Percentiles rank a stretch among this genome's conserved stretches.
These are phyloP conservation scores for Botryotinia globosa DNA, from an alignment of 2,329 filamentous ascomycete species.

Conservation along the genomic window DNA sequence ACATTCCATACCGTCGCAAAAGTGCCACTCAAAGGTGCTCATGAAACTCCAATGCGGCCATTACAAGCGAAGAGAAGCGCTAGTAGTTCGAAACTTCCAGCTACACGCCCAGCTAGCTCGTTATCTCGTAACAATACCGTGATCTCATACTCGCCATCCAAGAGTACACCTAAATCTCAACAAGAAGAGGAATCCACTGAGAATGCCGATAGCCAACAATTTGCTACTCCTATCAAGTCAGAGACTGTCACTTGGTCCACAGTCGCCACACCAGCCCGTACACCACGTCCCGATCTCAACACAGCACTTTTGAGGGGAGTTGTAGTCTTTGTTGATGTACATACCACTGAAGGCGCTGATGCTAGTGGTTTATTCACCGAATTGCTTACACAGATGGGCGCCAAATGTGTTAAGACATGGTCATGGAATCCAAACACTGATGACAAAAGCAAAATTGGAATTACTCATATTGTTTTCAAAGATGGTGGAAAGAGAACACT, in stretches of 20 bases:
- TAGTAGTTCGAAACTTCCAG: constrained; percentile 45
- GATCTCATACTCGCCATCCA: constrained; percentile 54
- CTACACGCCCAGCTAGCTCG: constrained; percentile 43
- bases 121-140: constrained; percentile 50
- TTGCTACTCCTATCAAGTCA: constrained; percentile 43
- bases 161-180: constrained; percentile 35
- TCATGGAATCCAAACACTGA: constrained; percentile 55
- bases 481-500: constrained; percentile 78
- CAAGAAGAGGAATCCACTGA: constrained; percentile 5
- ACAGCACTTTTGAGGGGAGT: constrained; percentile 62
- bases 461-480: constrained; percentile 89
- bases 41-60: constrained; percentile 43
- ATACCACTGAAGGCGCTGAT: constrained; percentile 77
- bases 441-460: constrained; percentile 56
- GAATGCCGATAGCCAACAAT: constrained; percentile 26
- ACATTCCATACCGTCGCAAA: constrained; percentile 74
- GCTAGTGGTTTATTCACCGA: constrained; percentile 79
- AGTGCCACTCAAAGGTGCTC: constrained; percentile 68
- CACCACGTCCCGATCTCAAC: constrained; percentile 54
- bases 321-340: constrained; percentile 79
- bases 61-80: constrained; percentile 43
- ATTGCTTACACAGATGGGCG: constrained; percentile 76
- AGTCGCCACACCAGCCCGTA: constrained; percentile 54
- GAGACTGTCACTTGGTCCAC: constrained; percentile 51
- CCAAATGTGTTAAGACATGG: constrained; percentile 74